Evolutionary conservation across 192 early-diverging fungal genomes (phyloP), one percentile per base, ranked within the genome.

Genomic region (Spizellomyces punctatus): DNA sequence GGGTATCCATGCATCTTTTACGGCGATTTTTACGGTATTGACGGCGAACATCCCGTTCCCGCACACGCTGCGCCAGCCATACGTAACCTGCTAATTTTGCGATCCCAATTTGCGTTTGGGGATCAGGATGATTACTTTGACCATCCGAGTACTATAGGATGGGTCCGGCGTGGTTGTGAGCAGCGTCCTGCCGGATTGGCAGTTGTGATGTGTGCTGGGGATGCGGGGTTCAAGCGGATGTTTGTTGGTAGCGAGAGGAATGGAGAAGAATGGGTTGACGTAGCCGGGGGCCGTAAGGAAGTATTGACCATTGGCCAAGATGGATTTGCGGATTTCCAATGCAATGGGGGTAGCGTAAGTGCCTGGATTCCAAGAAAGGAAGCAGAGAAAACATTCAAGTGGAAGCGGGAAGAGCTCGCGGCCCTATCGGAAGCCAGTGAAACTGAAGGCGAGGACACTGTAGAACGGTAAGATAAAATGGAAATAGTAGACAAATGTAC

Each of bases 1-100:
- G 82, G 82, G 43, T 81, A 75, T 66, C 82, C 79, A 6, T 83
- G 82, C 56, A 62, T 83, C 6, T 83, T 83, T 61, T 83, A 81
- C 64, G 77, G 79, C 0, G 82, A 83, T 63, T 63, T 81, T 46
- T 83, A 81, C 46, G 82, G 82, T 43, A 60, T 74, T 73, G 17
- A 61, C 68, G 64, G 70, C 68, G 55, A 69, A 54, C 44, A 65
- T 55, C 71, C 75, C 69, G 43, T 74, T 69, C 42, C 59, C 17
- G 59, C 62, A n/a, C 50, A 21, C 16, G 61, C 73, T 12, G 65
- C 66, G 0, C 73, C 73, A 10, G 73, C 73, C 22, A 68, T 75
- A 57, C 48, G n/a, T 9, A 75, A 75, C 66, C 19, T 80, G 64
- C 49, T 76, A 41, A 36, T 77, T 69, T 68, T 79, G 64, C 60